Conservation (phyloP, 768 basidiomycete species). For the Fomitopsis pulvina region DNA sequence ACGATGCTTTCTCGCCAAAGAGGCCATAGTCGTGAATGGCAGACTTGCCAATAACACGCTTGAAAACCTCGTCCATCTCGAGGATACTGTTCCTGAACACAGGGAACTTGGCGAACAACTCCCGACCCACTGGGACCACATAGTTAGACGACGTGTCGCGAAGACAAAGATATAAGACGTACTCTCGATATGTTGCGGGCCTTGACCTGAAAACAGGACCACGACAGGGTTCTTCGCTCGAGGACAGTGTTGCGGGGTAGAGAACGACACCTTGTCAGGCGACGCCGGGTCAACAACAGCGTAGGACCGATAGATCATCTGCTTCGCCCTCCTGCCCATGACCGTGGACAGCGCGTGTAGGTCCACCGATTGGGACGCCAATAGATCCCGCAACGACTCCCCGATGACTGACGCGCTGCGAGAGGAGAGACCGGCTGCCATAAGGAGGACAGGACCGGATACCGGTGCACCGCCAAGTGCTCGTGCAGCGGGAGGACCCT, state of each 20-base stretch:
- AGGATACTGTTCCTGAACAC: slow-evolving; percentile 34
- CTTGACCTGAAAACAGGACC: too few species aligned
- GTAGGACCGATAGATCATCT: slow-evolving; percentile 8
- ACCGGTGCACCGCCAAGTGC: background rate
- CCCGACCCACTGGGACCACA: slow-evolving; percentile 36
- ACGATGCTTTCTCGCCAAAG: slow-evolving; percentile 21
- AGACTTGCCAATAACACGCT: slow-evolving; percentile 26
- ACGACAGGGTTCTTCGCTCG: too few species aligned
- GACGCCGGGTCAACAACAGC: too few species aligned
- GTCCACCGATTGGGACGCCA: background rate
- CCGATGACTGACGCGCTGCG: slow-evolving; percentile 1
- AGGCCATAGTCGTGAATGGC: slow-evolving; percentile 31
- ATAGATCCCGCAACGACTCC: background rate
- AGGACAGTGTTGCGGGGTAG: too few species aligned
- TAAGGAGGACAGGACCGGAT: slow-evolving; percentile 2
- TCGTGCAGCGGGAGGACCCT: slow-evolving; percentile 18
- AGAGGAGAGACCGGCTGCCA: slow-evolving; percentile 9
- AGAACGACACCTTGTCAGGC: too few species aligned
- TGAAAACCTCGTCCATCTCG: slow-evolving; percentile 30
- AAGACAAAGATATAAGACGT: slow-evolving; percentile 5
- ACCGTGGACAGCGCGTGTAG: background rate
- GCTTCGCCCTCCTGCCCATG: slow-evolving; percentile 3
- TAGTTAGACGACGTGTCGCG: too few species aligned
- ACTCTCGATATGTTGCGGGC: too few species aligned
- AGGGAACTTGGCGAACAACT: slow-evolving; percentile 28